Percentiles rank a stretch among this genome's conserved stretches.
These are phyloP conservation scores for Alloteropsis semialata DNA, from an alignment of 176 grass and related monocot species.

Conservation along the genomic window DNA sequence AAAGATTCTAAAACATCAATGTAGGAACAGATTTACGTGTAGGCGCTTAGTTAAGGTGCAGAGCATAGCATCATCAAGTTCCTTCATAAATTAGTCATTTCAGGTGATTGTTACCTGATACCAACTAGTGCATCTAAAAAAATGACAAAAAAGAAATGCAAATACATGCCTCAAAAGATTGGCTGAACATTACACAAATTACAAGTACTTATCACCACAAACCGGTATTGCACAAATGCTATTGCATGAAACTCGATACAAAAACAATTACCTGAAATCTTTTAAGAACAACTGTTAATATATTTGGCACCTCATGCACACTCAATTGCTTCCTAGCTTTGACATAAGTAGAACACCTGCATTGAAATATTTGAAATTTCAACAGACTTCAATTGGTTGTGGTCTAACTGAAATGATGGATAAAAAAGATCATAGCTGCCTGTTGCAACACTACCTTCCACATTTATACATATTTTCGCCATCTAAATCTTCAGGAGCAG, in stretches of 20 bases:
- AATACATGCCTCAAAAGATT: constrained; percentile 22
- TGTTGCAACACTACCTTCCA: constrained; percentile 66
- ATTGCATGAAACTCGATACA: constrained; percentile 8
- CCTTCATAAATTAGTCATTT: constrained; percentile 5
- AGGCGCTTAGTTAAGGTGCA: constrained; percentile 8
- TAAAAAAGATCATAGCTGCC: neutral
- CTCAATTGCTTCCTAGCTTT: constrained; percentile 94
- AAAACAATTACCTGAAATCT: constrained; percentile 79
- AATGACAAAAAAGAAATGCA: neutral
- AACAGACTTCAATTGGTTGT: constrained; percentile 24
- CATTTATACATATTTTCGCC: constrained; percentile 99
- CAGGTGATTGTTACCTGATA: neutral
- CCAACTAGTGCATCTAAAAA: constrained; percentile 13
- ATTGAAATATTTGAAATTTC: constrained; percentile 7
- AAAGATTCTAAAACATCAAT: neutral
- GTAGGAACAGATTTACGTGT: neutral
- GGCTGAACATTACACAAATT: neutral
- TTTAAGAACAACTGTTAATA: constrained; percentile 98
- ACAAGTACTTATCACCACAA: constrained; percentile 20
- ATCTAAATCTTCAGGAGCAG: constrained; percentile 96
- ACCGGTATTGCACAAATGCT: too few relatives aligned
- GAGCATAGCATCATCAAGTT: neutral
- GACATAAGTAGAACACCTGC: constrained; percentile 89
- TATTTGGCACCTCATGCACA: constrained; percentile 96
- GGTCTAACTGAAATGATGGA: neutral